Conservation (phyloP, 2,329 filamentous ascomycete genomes). For the Colletotrichum euphorbiae region DNA sequence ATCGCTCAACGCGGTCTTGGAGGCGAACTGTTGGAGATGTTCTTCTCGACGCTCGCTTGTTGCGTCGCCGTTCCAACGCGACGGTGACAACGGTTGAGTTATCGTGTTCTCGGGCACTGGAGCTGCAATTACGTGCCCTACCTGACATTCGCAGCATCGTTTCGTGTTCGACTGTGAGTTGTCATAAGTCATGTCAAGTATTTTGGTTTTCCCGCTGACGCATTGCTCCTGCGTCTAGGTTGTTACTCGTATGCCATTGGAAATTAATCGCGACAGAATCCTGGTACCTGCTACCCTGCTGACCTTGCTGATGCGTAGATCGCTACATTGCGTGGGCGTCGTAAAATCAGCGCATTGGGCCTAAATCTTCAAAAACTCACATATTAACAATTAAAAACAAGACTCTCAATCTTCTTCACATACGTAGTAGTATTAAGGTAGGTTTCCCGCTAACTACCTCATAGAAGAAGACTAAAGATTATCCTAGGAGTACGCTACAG, state of each 20-base stretch:
- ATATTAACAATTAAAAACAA: not conserved
- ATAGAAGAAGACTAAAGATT: too few species aligned
- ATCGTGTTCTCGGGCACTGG: not conserved
- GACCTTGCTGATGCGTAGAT: not conserved
- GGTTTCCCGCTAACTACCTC: too few species aligned
- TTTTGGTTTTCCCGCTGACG: not conserved
- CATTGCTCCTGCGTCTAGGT: too few species aligned
- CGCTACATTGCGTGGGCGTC: not conserved
- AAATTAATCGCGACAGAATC: too few species aligned
- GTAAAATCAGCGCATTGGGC: conserved; percentile 5
- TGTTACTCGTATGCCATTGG: too few species aligned
- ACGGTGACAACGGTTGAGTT: conserved; percentile 2
- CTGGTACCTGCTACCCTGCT: too few species aligned
- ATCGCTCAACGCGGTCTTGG: not conserved
- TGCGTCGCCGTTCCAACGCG: not conserved
- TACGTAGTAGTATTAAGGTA: too few species aligned
- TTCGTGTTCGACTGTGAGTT: not conserved
- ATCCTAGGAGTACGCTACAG: too few species aligned
- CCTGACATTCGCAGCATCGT: not conserved
- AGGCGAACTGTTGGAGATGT: conserved; percentile 1
- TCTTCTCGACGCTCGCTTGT: not conserved
- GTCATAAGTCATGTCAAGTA: conserved; percentile 9
- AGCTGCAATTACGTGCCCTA: not conserved
- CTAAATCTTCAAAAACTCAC: not conserved
- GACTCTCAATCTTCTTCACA: too few species aligned